A percentile compares a stretch with the other conserved stretches of the same genome.
Evolutionary conservation across 768 basidiomycete species (phyloP).

Genomic region (Auricularia auricula-judae): DNA sequence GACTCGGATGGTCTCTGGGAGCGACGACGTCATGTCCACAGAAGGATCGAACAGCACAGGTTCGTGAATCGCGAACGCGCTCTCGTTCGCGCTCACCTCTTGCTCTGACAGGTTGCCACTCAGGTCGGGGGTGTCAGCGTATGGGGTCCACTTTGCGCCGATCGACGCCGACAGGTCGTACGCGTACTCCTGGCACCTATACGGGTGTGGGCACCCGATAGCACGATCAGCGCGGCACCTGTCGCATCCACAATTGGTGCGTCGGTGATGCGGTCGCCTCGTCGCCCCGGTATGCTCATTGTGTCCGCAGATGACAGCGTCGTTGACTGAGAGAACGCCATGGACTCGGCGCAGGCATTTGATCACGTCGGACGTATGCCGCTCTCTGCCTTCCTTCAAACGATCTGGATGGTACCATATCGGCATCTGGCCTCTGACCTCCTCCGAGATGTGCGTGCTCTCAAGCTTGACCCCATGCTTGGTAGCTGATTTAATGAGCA

Average conservation of each 20-base stretch:
- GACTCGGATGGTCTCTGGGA: not conserved
- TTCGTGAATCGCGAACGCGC: not conserved
- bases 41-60: not conserved
- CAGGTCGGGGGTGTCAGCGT: not conserved
- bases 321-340: not conserved
- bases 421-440: not conserved
- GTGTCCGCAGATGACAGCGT: not conserved
- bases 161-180: not conserved
- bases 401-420: not conserved
- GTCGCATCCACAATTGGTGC: not conserved
- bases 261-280: not conserved
- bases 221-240: not conserved
- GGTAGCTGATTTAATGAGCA: not conserved
- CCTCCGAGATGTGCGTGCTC: not conserved
- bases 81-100: not conserved
- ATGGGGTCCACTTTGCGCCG: not conserved
- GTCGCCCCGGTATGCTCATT: not conserved
- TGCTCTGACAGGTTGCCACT: not conserved
- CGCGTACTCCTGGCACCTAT: not conserved
- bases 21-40: not conserved
- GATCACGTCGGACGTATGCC: not conserved
- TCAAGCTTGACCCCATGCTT: not conserved
- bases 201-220: not conserved
- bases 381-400: not conserved
- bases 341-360: not conserved